These are phyloP conservation scores for Mycena latifolia DNA, from an alignment of 768 basidiomycete genomes.

Conservation along the genomic window DNA sequence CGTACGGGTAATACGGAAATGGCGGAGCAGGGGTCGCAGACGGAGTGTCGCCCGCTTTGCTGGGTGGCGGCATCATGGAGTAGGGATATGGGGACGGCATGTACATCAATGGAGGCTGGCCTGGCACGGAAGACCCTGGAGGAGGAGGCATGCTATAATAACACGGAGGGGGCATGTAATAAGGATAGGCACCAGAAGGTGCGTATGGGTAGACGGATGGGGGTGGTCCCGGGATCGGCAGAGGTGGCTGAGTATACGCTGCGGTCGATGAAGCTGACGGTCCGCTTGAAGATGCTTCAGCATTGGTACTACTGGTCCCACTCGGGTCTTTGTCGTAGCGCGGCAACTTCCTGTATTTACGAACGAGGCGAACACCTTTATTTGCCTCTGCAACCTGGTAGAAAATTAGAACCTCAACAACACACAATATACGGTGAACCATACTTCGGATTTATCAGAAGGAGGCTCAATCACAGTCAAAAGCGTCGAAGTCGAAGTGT, in stretches of 20 bases:
- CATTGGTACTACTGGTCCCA: background rate
- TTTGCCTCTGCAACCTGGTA: background rate
- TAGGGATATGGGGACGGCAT: constrained; percentile 34
- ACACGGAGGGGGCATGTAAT: constrained; percentile 51
- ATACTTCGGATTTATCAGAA: constrained; percentile 18
- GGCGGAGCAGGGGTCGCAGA: constrained; percentile 17
- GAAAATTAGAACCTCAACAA: background rate
- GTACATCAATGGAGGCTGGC: constrained; percentile 26
- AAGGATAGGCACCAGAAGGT: constrained; percentile 45
- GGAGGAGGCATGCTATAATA: constrained; percentile 44
- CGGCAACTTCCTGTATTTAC: constrained; percentile 24
- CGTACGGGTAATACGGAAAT: constrained; percentile 41
- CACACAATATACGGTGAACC: background rate
- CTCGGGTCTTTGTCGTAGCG: constrained; percentile 21
- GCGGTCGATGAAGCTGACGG: background rate
- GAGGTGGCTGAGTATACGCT: background rate
- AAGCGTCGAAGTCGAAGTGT: constrained; percentile 25
- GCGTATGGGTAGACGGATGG: constrained; percentile 24
- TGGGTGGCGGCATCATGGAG: constrained; percentile 18
- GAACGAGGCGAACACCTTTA: background rate
- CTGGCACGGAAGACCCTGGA: constrained; percentile 7
- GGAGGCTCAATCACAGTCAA: constrained; percentile 22
- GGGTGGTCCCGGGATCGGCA: background rate
- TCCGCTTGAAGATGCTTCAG: constrained; percentile 11
- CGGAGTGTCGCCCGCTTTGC: background rate